These are phyloP conservation scores for Xanthoconium stramineum DNA, from an alignment of 768 basidiomycete genomes.

Conservation along the genomic window DNA sequence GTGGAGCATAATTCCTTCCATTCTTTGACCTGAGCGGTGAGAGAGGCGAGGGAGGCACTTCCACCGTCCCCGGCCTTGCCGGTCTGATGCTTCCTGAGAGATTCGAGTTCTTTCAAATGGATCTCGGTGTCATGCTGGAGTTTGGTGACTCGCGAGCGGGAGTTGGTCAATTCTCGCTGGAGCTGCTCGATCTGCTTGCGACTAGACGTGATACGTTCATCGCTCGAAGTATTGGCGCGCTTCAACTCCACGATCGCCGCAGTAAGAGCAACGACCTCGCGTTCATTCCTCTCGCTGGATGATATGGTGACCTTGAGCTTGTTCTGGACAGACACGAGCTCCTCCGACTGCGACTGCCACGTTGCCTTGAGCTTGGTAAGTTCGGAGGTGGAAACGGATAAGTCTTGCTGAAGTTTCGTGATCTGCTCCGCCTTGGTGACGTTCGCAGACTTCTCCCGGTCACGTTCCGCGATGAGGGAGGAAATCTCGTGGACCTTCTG, in stretches of 20 bases:
- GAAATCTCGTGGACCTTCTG: not conserved
- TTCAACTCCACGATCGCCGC: not conserved
- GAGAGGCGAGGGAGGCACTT: not conserved
- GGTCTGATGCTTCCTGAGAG: not conserved
- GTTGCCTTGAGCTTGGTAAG: not conserved
- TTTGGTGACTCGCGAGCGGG: not conserved
- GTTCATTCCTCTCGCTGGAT: not conserved
- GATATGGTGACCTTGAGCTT: not conserved
- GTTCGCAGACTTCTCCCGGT: not conserved
- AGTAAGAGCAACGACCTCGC: not conserved
- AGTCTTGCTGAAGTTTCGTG: not conserved
- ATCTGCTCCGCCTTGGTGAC: not conserved
- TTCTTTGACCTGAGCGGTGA: not conserved
- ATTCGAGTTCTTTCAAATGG: not conserved
- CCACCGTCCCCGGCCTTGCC: not conserved
- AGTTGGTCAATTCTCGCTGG: not conserved
- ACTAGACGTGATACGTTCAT: not conserved
- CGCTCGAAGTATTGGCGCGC: not conserved
- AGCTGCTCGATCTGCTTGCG: not conserved
- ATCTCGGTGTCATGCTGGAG: not conserved
- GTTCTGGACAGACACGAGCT: not conserved
- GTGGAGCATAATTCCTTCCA: not conserved
- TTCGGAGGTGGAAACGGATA: not conserved
- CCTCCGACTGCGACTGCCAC: not conserved
- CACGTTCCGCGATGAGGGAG: not conserved